Base-by-base conservation (phyloP, 164 flowering plant genomes). In the Vitis riparia region DNA sequence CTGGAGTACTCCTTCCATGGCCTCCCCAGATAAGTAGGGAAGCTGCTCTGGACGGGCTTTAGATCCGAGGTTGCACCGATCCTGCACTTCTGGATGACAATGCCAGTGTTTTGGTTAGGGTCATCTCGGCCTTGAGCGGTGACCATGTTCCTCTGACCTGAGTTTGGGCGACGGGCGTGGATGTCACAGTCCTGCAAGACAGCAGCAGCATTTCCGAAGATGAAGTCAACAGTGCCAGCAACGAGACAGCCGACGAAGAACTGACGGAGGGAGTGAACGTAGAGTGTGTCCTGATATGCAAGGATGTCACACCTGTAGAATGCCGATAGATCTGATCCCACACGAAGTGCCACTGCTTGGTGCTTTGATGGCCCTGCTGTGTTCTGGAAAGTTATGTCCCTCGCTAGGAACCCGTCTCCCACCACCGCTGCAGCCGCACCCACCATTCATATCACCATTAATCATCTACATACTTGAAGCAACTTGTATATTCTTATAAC, bases 101-200 rank as follows among this genome's bases (percentile, higher is more conserved):
- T 91, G 5, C 98, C 99, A 0, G 95, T 81, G 49, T 81, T 73
- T n/a, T 94, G 87, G 11, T 68, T 65, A 0, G 89, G 82, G 68
- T 83, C 88, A 49, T 87, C 89, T 15, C 97, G 90, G 17, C 98
- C 94, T 27, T 92, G 97, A 0, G 97, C 97, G 0, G 97, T 92
- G 47, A 94, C 73, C 11, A 92, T 80, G 91, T 92, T 94, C 78
- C 91, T 92, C 62, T 91, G 97, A 23, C 27, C 27, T 23, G 27
- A 23, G 56, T 85, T 70, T 0, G 92, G 81, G 0, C 44, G 44
- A 37, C 44, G 44, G 44, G 44, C 44, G 44, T 13, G 51, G 6
- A 32, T 66, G 49, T n/a, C 15, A 23, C 59, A 66, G 23, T 66
- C 55, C 30, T 66, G 68, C 17, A 66, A 65, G 7, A 65, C 51